Evolutionary conservation across 2,329 filamentous ascomycete genomes (phyloP).

Genomic region (Hirsutella minnesotensis): DNA sequence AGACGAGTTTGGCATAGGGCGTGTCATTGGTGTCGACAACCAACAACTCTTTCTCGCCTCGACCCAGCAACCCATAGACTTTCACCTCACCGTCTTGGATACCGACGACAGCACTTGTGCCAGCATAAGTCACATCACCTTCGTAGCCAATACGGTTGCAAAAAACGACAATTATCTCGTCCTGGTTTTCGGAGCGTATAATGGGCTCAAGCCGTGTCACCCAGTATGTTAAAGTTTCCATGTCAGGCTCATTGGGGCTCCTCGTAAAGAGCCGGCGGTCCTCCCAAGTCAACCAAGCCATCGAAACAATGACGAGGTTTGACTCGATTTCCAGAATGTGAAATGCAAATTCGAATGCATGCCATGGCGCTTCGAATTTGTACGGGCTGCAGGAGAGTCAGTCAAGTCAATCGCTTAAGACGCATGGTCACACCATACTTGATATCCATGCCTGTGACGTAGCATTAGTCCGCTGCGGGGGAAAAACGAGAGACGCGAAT

Average conservation of each 20-base stretch:
- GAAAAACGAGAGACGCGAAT: not conserved
- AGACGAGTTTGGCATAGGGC: constrained; percentile 33
- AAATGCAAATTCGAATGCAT: constrained; percentile 35
- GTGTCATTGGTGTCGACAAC: constrained; percentile 49
- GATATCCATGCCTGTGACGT: constrained; percentile 36
- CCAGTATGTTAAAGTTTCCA: constrained; percentile 69
- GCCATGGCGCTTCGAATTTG: constrained; percentile 24
- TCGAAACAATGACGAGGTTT: constrained; percentile 56
- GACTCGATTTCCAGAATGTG: constrained; percentile 45
- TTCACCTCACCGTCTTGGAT: constrained; percentile 53
- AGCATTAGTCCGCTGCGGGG: not conserved
- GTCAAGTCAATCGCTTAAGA: not conserved
- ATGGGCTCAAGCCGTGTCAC: constrained; percentile 56
- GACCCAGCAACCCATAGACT: constrained; percentile 58
- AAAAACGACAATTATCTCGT: constrained; percentile 57
- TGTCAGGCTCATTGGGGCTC: constrained; percentile 48
- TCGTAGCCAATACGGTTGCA: constrained; percentile 61
- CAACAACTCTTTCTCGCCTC: constrained; percentile 56
- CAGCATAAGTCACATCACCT: constrained; percentile 55
- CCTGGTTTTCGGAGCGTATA: constrained; percentile 34
- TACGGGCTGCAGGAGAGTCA: constrained; percentile 17
- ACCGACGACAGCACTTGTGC: constrained; percentile 60
- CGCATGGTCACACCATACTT: constrained; percentile 31
- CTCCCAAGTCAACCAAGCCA: constrained; percentile 64
- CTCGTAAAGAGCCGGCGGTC: constrained; percentile 32